Evolutionary conservation across 805 yeast genomes (phyloP).

Genomic region (Nakazawaea sp.): DNA sequence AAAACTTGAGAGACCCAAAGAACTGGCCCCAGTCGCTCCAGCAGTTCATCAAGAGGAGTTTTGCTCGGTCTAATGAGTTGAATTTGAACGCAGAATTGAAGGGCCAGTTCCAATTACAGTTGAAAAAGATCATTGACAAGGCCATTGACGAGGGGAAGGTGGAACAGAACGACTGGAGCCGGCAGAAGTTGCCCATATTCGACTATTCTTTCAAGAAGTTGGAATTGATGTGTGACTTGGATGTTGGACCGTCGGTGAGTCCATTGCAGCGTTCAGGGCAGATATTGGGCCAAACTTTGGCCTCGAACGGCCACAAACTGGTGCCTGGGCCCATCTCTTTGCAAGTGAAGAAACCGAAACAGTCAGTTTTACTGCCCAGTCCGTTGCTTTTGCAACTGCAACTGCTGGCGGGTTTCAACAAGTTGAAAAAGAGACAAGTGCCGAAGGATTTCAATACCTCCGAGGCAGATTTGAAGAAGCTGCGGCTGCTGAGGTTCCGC

Average conservation of each 20-base stretch:
- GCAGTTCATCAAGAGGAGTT: conserved; percentile 41
- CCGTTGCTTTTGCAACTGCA: neutral
- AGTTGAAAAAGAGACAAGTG: too few relatives aligned
- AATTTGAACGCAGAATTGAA: conserved; percentile 24
- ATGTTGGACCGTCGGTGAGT: neutral
- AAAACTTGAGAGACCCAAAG: conserved; percentile 20
- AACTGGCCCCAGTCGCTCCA: conserved; percentile 53
- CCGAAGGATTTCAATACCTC: neutral
- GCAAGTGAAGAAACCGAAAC: conserved; percentile 9
- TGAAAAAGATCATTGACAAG: conserved; percentile 39
- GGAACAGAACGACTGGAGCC: conserved; percentile 47
- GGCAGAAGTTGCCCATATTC: conserved; percentile 41
- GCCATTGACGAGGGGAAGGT: conserved; percentile 40
- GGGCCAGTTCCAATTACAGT: conserved; percentile 37
- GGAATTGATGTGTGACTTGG: conserved; percentile 7
- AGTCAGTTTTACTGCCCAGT: conserved; percentile 4
- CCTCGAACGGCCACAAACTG: conserved; percentile 3
- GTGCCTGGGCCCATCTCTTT: conserved; percentile 6
- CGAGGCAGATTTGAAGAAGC: conserved; percentile 16
- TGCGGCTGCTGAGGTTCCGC: conserved; percentile 45
- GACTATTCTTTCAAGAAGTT: conserved; percentile 14
- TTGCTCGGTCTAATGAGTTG: conserved; percentile 30
- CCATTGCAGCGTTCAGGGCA: conserved; percentile 2
- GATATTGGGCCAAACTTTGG: neutral
- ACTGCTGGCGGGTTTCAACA: too few relatives aligned